Conservation (phyloP, 1,284 basidiomycete species). For the Butyriboletus appendiculatus region DNA sequence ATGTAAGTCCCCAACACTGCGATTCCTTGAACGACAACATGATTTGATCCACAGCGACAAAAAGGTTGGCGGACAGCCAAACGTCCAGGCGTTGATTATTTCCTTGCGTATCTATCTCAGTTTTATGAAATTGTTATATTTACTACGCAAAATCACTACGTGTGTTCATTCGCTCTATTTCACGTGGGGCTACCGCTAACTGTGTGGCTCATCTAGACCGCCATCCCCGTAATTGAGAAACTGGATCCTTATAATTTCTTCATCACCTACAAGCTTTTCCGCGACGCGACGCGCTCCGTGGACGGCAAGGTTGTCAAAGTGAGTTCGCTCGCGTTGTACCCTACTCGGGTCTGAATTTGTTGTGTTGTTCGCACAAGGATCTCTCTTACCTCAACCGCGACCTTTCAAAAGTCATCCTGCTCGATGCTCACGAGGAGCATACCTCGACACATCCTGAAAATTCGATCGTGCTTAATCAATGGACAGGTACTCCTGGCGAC, state of each 20-base stretch:
- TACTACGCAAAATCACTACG: slow-evolving; percentile 89
- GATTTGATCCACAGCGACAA: slow-evolving; percentile 55
- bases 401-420: slow-evolving; percentile 84
- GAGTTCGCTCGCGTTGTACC: slow-evolving; percentile 6
- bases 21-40: not conserved
- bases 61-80: slow-evolving; percentile 92
- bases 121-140: slow-evolving; percentile 99
- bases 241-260: slow-evolving; percentile 93
- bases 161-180: slow-evolving; percentile 41
- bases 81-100: slow-evolving; percentile 96
- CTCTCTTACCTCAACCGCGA: slow-evolving; percentile 93
- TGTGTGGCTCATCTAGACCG: slow-evolving; percentile 59
- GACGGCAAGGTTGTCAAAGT: slow-evolving; percentile 85
- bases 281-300: slow-evolving; percentile 83
- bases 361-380: slow-evolving; percentile 53
- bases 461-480: slow-evolving; percentile 81
- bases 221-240: slow-evolving; percentile 88
- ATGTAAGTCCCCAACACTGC: slow-evolving; percentile 57
- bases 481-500: slow-evolving; percentile 84
- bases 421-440: slow-evolving; percentile 87
- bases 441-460: slow-evolving; percentile 87
- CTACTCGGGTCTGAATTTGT: not conserved
- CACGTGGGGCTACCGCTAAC: not conserved
- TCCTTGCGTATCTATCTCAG: slow-evolving; percentile 94
- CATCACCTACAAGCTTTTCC: slow-evolving; percentile 88